Conservation (phyloP, 1,139 yeast genomes). For the Pichia sp. region DNA sequence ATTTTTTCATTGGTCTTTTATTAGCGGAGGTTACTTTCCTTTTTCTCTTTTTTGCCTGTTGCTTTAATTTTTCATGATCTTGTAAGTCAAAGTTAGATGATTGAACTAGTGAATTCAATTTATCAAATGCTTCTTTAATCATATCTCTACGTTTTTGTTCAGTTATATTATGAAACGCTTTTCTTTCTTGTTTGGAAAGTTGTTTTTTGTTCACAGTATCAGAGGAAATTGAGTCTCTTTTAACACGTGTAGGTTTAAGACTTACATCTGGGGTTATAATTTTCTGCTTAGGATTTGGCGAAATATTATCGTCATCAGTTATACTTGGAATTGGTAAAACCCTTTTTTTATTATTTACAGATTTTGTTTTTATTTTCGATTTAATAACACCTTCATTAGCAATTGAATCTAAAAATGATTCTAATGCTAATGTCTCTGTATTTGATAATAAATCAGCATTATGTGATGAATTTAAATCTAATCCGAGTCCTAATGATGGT, state of each 20-base stretch:
- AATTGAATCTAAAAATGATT: conserved; percentile 35
- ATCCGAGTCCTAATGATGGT: neutral
- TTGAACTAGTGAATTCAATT: conserved; percentile 32
- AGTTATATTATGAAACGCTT: conserved; percentile 64
- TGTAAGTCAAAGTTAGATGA: conserved; percentile 17
- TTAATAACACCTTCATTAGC: conserved; percentile 25
- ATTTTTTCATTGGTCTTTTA: conserved; percentile 9
- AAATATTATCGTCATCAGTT: neutral
- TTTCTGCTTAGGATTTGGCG: neutral
- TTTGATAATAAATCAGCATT: conserved; percentile 23
- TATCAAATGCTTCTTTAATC: conserved; percentile 59
- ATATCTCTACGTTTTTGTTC: conserved; percentile 71
- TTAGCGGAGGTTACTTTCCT: conserved; percentile 2
- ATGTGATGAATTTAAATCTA: neutral
- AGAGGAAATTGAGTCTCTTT: neutral
- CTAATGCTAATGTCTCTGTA: conserved; percentile 33
- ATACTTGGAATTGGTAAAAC: neutral
- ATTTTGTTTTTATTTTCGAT: neutral
- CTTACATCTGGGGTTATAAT: neutral
- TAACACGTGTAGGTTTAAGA: neutral
- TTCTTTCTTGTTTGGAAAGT: conserved; percentile 59
- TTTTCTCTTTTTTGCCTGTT: conserved; percentile 2
- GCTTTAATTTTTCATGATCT: neutral
- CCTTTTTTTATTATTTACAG: neutral
- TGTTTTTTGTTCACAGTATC: conserved; percentile 11